These are phyloP conservation scores for Boletellus deceptivus DNA, from an alignment of 1,284 basidiomycete genomes.

Conservation along the genomic window DNA sequence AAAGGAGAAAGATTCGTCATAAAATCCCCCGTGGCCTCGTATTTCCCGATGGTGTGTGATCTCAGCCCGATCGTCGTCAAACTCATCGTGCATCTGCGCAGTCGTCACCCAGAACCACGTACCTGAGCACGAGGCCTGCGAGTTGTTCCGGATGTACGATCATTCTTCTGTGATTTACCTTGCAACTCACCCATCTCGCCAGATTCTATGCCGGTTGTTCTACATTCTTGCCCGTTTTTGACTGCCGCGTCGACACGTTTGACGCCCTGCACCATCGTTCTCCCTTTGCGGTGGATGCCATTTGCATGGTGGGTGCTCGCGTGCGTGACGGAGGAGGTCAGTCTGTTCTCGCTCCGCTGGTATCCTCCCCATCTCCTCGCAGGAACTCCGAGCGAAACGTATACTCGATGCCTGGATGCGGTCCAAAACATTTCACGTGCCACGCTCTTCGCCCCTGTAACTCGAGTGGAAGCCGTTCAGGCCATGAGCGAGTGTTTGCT, in stretches of 20 bases:
- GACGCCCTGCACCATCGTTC: conserved; percentile 78
- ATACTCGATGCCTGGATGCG: conserved; percentile 70
- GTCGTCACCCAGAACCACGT: conserved; percentile 81
- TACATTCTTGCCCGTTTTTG: conserved; percentile 86
- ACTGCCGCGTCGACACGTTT: conserved; percentile 74
- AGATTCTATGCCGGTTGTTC: conserved; percentile 88
- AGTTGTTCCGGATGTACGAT: conserved; percentile 75
- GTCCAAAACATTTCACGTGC: conserved; percentile 82
- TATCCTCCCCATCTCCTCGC: conserved; percentile 10
- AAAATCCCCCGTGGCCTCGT: conserved; percentile 48
- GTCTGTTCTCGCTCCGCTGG: conserved; percentile 18
- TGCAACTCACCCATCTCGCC: conserved; percentile 6
- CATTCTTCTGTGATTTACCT: background rate
- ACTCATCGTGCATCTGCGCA: conserved; percentile 31
- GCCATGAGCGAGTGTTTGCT: conserved; percentile 72
- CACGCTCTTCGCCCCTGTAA: conserved; percentile 82
- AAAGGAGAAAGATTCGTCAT: conserved; percentile 69
- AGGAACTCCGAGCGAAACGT: conserved; percentile 66
- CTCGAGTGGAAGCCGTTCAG: conserved; percentile 81
- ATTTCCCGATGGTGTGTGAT: conserved; percentile 64
- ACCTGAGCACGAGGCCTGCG: conserved; percentile 75
- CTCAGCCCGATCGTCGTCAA: conserved; percentile 3
- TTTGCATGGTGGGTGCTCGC: conserved; percentile 87
- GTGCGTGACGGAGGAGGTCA: conserved; percentile 84
- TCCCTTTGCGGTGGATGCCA: conserved; percentile 81